Conservation (phyloP, 2,329 filamentous ascomycete genomes). For the Endothia cerciana region DNA sequence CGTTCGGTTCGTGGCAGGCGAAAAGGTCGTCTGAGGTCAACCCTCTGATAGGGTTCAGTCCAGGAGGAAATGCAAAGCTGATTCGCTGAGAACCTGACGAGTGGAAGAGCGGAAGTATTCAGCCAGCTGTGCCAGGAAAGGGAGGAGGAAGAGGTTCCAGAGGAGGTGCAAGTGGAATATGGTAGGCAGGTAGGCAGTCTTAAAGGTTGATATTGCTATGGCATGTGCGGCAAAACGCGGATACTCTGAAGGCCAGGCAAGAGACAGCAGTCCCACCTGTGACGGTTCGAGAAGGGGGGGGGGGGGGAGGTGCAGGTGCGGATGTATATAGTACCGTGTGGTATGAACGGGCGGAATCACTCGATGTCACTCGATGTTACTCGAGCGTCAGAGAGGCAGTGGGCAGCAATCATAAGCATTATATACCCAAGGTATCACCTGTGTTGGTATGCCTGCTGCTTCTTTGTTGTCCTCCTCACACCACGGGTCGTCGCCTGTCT, state of each 20-base stretch:
- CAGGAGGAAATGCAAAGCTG: neutral
- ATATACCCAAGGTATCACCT: neutral
- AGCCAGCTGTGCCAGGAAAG: neutral
- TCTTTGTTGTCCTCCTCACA: neutral
- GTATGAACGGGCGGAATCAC: neutral
- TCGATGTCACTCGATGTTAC: constrained; percentile 5
- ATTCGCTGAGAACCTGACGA: neutral
- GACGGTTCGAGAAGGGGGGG: neutral
- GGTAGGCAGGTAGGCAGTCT: constrained; percentile 1
- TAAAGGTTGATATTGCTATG: neutral
- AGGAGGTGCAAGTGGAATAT: constrained; percentile 5
- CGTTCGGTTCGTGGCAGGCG: neutral
- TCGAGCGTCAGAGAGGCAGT: neutral
- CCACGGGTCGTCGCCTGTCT: neutral
- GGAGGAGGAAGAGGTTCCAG: neutral
- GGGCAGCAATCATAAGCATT: neutral
- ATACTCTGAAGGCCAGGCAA: neutral
- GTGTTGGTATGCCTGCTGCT: neutral
- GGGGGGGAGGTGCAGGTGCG: neutral
- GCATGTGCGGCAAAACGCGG: constrained; percentile 12
- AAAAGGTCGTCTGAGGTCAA: neutral
- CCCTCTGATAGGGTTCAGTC: neutral
- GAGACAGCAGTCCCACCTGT: neutral
- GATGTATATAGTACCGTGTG: constrained; percentile 8
- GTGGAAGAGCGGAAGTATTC: neutral